A percentile compares a stretch with the other conserved stretches of the same genome.
Conservation (phyloP, 2,329 filamentous ascomycete genomes). For the Pseudogymnoascus sp. region DNA sequence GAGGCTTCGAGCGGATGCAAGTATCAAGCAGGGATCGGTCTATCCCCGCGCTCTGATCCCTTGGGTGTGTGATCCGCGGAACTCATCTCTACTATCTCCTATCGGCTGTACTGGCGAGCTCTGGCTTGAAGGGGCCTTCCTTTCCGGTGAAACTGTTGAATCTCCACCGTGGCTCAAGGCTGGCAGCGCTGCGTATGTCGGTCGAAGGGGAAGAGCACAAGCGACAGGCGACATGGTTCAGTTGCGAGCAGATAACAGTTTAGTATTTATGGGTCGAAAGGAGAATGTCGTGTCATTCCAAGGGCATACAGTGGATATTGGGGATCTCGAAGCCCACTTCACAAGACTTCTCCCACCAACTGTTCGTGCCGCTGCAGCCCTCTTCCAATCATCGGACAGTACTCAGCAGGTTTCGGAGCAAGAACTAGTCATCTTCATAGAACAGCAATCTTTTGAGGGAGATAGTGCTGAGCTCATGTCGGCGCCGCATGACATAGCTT, state of each 20-base stretch:
- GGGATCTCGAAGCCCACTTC: constrained; percentile 35
- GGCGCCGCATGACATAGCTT: constrained; percentile 16
- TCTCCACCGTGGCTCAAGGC: constrained; percentile 29
- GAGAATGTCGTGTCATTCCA: constrained; percentile 26
- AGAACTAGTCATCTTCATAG: constrained; percentile 29
- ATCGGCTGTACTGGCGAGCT: constrained; percentile 34
- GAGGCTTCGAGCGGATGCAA: constrained; percentile 16
- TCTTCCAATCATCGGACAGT: constrained; percentile 18
- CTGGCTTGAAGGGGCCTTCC: constrained; percentile 34
- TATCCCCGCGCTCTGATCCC: constrained; percentile 32
- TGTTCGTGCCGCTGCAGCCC: constrained; percentile 24
- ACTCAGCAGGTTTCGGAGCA: constrained; percentile 8
- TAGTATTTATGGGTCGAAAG: constrained; percentile 26
- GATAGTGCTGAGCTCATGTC: constrained; percentile 25
- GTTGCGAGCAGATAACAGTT: constrained; percentile 21
- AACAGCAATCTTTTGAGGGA: constrained; percentile 24
- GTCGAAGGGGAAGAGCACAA: constrained; percentile 26
- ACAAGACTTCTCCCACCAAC: constrained; percentile 28
- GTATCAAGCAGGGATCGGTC: constrained; percentile 20
- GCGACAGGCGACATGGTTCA: constrained; percentile 27
- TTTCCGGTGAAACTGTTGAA: constrained; percentile 24
- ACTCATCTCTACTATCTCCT: constrained; percentile 32
- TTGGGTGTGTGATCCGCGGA: constrained; percentile 29
- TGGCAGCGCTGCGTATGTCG: constrained; percentile 28
- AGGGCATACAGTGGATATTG: constrained; percentile 34